These are phyloP conservation scores for Platismatia glauca DNA, from an alignment of 495 filamentous ascomycete genomes.

Conservation along the genomic window DNA sequence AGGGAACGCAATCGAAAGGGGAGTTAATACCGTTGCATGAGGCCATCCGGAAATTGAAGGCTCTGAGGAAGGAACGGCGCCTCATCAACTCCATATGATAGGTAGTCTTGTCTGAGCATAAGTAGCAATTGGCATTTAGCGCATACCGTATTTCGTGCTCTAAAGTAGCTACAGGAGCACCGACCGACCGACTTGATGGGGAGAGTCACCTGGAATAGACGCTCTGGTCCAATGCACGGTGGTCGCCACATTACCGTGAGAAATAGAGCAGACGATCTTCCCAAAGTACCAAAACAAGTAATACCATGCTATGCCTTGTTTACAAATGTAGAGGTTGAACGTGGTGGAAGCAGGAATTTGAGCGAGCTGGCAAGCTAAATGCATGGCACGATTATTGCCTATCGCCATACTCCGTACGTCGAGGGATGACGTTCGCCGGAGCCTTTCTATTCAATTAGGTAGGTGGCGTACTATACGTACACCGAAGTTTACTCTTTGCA, in stretches of 20 bases:
- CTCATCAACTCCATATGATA: slow-evolving; percentile 41
- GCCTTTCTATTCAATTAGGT: too few species aligned
- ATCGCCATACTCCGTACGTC: too few species aligned
- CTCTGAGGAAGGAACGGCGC: slow-evolving; percentile 57
- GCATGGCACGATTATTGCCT: too few species aligned
- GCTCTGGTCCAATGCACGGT: not conserved
- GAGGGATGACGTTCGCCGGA: not conserved
- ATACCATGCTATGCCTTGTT: not conserved
- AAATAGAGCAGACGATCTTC: not conserved
- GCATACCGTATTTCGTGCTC: not conserved
- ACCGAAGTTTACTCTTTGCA: not conserved
- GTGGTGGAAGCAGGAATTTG: not conserved
- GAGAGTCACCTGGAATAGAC: not conserved
- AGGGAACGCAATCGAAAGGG: slow-evolving; percentile 66
- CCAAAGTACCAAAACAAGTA: not conserved
- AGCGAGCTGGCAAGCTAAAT: too few species aligned
- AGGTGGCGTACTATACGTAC: not conserved
- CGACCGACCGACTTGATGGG: not conserved
- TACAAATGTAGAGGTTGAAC: not conserved
- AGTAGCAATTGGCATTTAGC: not conserved
- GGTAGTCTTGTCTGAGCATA: not conserved
- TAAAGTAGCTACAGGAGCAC: not conserved
- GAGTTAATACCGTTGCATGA: slow-evolving; percentile 67
- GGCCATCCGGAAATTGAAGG: slow-evolving; percentile 61
- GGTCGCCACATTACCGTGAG: not conserved